Percentiles rank a stretch among this genome's conserved stretches.
phyloP scores from a whole-genome alignment of 2,329 filamentous ascomycete species.

The Nothophoma quercina region DNA sequence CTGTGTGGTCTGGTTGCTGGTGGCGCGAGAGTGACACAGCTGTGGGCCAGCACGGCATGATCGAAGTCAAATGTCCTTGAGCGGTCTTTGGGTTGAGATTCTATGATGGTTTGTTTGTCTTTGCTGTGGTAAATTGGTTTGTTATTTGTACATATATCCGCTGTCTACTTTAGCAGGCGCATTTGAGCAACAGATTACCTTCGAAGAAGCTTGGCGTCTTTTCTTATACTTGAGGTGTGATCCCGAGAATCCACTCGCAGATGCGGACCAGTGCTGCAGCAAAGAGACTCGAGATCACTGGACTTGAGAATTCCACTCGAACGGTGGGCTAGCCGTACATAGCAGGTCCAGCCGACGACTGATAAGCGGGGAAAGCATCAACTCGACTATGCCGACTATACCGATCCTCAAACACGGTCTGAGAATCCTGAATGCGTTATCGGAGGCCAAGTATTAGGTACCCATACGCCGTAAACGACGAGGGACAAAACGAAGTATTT shows the following conservation, averaged over 20 bases:
- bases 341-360: slow-evolving; percentile 26
- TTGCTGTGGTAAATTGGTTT: background rate
- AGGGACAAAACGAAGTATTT: background rate
- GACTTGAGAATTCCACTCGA: background rate
- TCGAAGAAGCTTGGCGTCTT: too few relatives aligned
- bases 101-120: too few relatives aligned
- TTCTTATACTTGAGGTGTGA: too few relatives aligned
- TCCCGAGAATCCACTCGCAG: too few relatives aligned
- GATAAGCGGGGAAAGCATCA: slow-evolving; percentile 15
- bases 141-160: slow-evolving; percentile 12
- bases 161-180: slow-evolving; percentile 4
- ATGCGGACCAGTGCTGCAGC: too few relatives aligned
- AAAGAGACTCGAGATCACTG: too few relatives aligned
- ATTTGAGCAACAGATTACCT: background rate
- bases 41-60: slow-evolving; percentile 36
- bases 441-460: background rate
- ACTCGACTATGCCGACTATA: slow-evolving; percentile 2
- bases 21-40: slow-evolving; percentile 36
- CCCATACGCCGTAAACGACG: background rate
- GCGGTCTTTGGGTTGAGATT: too few relatives aligned
- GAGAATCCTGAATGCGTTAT: background rate
- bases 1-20: slow-evolving; percentile 52
- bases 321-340: slow-evolving; percentile 17
- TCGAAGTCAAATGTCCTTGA: too few relatives aligned
- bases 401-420: background rate